Conservation (phyloP, 495 filamentous ascomycete genomes). For the Talaromyces liani region DNA sequence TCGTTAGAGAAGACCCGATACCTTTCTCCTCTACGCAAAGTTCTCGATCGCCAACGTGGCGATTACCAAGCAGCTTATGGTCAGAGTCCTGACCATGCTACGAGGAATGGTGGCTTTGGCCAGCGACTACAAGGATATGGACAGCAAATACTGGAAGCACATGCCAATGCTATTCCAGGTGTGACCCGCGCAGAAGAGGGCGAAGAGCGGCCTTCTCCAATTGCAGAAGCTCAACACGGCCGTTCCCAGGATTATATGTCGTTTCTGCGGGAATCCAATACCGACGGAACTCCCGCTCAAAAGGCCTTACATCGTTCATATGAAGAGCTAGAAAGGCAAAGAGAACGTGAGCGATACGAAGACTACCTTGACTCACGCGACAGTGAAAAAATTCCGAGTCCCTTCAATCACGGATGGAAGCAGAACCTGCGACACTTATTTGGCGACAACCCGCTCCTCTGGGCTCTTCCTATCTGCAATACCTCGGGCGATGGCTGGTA, state of each 20-base stretch:
- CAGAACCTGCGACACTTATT: conserved; percentile 81
- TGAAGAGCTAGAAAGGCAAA: conserved; percentile 62
- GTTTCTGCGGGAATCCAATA: conserved; percentile 10
- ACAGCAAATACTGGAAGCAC: conserved; percentile 70
- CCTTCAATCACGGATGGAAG: conserved; percentile 80
- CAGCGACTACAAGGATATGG: conserved; percentile 55
- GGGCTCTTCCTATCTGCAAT: conserved; percentile 75
- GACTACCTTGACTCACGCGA: conserved; percentile 85
- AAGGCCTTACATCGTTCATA: conserved; percentile 53
- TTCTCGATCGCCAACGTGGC: conserved; percentile 53
- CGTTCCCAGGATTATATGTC: conserved; percentile 11
- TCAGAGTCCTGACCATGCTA: conserved; percentile 32
- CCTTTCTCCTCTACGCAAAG: conserved; percentile 65
- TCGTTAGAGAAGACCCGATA: conserved; percentile 92
- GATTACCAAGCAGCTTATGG: conserved; percentile 35
- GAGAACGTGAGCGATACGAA: conserved; percentile 69
- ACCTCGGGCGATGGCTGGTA: conserved; percentile 89
- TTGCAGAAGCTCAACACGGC: conserved; percentile 18
- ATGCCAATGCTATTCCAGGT: conserved; percentile 76
- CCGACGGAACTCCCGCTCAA: conserved; percentile 26
- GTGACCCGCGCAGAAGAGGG: conserved; percentile 75
- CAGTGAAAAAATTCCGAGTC: conserved; percentile 76
- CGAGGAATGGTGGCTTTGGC: conserved; percentile 51
- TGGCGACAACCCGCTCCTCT: conserved; percentile 59
- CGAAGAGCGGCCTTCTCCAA: conserved; percentile 42